Conservation (phyloP, 495 filamentous ascomycete species). For the Neurospora sp. region DNA sequence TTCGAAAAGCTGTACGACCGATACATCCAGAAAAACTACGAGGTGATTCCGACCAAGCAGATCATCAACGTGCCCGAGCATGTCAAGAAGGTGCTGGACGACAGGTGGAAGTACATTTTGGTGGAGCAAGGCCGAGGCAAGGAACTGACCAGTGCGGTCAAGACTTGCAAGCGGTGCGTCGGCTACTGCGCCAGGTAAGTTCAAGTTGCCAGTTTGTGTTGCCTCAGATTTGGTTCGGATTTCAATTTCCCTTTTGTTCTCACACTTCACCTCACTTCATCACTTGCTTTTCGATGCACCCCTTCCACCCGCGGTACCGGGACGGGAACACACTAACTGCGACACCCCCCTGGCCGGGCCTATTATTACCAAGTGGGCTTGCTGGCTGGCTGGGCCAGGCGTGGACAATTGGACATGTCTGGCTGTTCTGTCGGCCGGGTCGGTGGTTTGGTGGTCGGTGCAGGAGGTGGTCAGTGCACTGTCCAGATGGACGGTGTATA, state of each 20-base stretch:
- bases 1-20: constrained; percentile 96
- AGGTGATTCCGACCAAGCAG: constrained; percentile 81
- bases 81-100: constrained; percentile 90
- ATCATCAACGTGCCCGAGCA: constrained; percentile 93
- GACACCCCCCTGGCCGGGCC: background rate
- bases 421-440: background rate
- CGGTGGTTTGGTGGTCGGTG: background rate
- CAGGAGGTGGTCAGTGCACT: background rate
- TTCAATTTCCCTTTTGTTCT: background rate
- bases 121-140: constrained; percentile 86
- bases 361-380: background rate
- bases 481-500: background rate
- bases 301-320: background rate
- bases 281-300: constrained; percentile 1
- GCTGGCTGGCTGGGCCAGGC: background rate
- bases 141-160: constrained; percentile 92
- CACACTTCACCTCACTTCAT: background rate
- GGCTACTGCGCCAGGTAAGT: constrained; percentile 83
- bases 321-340: background rate
- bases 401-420: background rate
- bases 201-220: background rate
- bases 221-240: constrained; percentile 2
- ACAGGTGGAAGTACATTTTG: constrained; percentile 89
- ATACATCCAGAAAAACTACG: constrained; percentile 96
- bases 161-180: constrained; percentile 85